A percentile compares a stretch with the other conserved stretches of the same genome.
These are phyloP conservation scores for Volvariella volvacea DNA, from an alignment of 1,284 basidiomycete genomes.

Conservation along the genomic window DNA sequence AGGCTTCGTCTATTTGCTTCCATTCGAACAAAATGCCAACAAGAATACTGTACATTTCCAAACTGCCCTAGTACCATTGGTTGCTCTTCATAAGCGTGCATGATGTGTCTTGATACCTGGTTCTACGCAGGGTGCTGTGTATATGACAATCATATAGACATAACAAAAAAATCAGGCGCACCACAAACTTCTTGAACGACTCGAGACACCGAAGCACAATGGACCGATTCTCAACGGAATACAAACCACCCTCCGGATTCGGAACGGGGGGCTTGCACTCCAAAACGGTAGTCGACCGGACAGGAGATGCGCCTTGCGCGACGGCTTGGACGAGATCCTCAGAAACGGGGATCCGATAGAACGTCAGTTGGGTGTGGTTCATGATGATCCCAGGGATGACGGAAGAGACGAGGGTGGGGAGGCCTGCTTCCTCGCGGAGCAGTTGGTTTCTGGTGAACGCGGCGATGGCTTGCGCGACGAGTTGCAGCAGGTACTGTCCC, in stretches of 20 bases:
- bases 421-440: conserved; percentile 7
- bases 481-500: too few relatives aligned
- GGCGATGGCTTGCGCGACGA: conserved; percentile 27
- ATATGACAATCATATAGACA: too few relatives aligned
- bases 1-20: too few relatives aligned
- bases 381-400: conserved; percentile 16
- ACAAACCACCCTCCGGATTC: conserved; percentile 13
- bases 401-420: conserved; percentile 9
- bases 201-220: conserved; percentile 3
- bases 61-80: too few relatives aligned
- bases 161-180: too few relatives aligned
- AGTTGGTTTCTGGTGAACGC: conserved; percentile 22
- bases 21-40: too few relatives aligned
- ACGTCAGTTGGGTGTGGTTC: conserved; percentile 15
- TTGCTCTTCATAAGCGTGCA: too few relatives aligned
- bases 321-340: conserved; percentile 12
- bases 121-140: too few relatives aligned
- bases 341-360: conserved; percentile 19
- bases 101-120: too few relatives aligned
- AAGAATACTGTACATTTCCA: too few relatives aligned
- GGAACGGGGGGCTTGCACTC: conserved; percentile 15
- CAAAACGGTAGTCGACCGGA: conserved; percentile 12
- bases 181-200: conserved; percentile 4
- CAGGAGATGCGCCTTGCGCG: conserved; percentile 12
- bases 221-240: conserved; percentile 6